Percentiles rank a stretch among this genome's conserved stretches.
Evolutionary conservation across 768 basidiomycete genomes (phyloP).

Genomic region (Kwoniella europaea): DNA sequence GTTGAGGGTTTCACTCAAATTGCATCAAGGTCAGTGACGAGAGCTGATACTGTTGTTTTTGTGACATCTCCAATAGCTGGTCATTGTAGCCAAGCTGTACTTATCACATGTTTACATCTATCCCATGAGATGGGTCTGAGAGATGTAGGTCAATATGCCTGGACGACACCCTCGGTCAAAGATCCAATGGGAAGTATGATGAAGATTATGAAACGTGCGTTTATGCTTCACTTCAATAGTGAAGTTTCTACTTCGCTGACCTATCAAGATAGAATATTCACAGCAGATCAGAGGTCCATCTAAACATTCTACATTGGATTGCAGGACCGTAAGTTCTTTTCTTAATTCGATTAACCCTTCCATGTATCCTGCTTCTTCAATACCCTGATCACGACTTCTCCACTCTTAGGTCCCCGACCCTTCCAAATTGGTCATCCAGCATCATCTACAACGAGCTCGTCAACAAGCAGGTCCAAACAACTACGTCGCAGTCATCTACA

Average conservation of each 20-base stretch:
- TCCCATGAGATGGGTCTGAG: constrained; percentile 46
- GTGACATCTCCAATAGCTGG: background rate
- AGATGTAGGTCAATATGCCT: constrained; percentile 48
- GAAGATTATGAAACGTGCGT: constrained; percentile 51
- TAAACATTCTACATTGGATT: constrained; percentile 14
- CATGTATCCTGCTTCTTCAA: too few species aligned
- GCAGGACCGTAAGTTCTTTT: constrained; percentile 22
- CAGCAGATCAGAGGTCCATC: constrained; percentile 17
- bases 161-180: constrained; percentile 38
- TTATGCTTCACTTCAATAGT: background rate
- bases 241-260: too few species aligned
- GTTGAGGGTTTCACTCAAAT: too few species aligned
- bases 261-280: constrained; percentile 18
- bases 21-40: too few species aligned
- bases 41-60: background rate
- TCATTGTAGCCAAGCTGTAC: constrained; percentile 44
- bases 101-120: constrained; percentile 50
- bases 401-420: constrained; percentile 42
- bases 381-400: background rate
- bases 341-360: too few species aligned
- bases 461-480: constrained; percentile 40
- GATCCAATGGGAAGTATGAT: constrained; percentile 49
- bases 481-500: constrained; percentile 48
- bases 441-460: constrained; percentile 43
- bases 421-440: constrained; percentile 44